Evolutionary conservation across 352 stramenopile genomes (phyloP), one percentile per base, ranked within the genome.

Genomic region (Hyphochytrium catenoides): DNA sequence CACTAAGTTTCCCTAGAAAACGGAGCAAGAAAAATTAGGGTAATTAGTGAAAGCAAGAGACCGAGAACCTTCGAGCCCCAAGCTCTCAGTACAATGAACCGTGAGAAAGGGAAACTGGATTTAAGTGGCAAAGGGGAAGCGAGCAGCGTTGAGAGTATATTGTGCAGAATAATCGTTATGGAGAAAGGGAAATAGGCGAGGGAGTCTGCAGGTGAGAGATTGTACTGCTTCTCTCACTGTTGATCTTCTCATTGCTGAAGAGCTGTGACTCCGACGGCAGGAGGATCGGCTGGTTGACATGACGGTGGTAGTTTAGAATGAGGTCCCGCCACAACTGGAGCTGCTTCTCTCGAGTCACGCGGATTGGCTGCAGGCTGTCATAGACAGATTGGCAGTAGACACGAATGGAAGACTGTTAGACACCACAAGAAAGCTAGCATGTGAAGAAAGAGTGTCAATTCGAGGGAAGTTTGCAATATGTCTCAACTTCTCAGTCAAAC

Each of bases 221-320:
- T n/a, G n/a, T n/a, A n/a, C n/a, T n/a, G n/a, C n/a, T n/a, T n/a
- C n/a, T n/a, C 56, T 30, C 38, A 68, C 68, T 58, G 12, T 60
- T 74, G 46, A 82, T 82, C 43, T 78, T 75, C 34, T 58, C 52
- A 44, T 82, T 82, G 41, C 77, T 65, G 26, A 82, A 82, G 27
- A 82, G 52, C 36, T 52, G 38, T 4, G 65, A 78, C 9, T 47
- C 36, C 19, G 66, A 59, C 0, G 68, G 68, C 47, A 70, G 60
- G 38, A 82, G 68, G 14, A 78, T 43, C 19, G 62, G 63, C 36
- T 67, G 51, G n/a, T 51, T 57, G 39, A 75, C 55, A 36, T 59
- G 56, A 40, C 64, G 66, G 44, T 82, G 68, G 48, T 72, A 78
- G 48, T 82, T 65, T 14, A 82, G 56, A 23, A 82, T 60, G 19